Base-by-base conservation (phyloP, 805 yeast species). In the Kazachstania africana region DNA sequence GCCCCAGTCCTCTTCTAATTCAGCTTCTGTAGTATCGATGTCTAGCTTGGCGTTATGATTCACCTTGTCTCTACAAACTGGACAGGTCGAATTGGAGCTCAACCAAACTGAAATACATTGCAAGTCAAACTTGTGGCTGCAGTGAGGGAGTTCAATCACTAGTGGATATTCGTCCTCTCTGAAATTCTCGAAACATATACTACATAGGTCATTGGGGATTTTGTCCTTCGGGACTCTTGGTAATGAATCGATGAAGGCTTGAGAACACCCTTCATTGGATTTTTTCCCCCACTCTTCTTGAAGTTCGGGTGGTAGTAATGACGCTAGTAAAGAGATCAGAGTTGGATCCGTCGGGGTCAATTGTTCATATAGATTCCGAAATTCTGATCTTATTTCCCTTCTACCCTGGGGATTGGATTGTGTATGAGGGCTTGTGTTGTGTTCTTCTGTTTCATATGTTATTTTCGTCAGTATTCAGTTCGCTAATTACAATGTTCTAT, bases 71-170 rank as follows among this genome's bases (percentile, higher is more conserved):
- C 97, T 65, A 50, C 96, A 88, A 45, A 88, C 55, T 0, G 97
- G 97, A 48, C 97, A 87, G 0, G 83, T 78, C 2, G 69, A 60
- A 43, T 78, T 73, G 31, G 74, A 61, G 39, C 72, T 70, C 32
- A 88, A 62, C 97, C 97, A 87, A 0, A 94, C 91, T 0, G 79
- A 78, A 24, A 88, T 75, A 52, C 96, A 87, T 43, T 88, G 96
- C 40, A 85, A 62, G 50, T 87, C 97, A 55, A 81, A 87, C 26
- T 66, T 66, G 53, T 87, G 97, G 24, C 65, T 63, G 55, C 97
- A 87, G 3, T 77, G 78, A 5, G 78, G 77, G 16, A 87, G 62
- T 42, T 68, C 62, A 12, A 84, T 95, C 9, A 87, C 74, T 29
- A 87, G 59, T 3, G 95, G 95, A 45, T 78, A 76, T 28, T 72